These are phyloP conservation scores for Spathaspora gorwiae DNA, from an alignment of 805 yeast species.

Conservation along the genomic window DNA sequence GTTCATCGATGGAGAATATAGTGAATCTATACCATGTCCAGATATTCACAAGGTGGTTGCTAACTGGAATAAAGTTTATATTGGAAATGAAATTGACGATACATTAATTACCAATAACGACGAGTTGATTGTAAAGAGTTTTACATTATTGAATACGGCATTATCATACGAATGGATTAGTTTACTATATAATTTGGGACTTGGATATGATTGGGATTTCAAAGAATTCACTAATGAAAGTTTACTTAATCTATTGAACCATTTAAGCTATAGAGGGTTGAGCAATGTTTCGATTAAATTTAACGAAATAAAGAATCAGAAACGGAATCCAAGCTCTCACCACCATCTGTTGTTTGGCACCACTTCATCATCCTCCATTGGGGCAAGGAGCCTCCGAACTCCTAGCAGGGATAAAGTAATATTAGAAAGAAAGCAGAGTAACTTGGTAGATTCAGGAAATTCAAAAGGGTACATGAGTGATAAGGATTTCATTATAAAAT, in stretches of 20 bases:
- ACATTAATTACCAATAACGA: constrained; percentile 8
- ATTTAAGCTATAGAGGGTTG: constrained; percentile 34
- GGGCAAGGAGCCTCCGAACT: background rate
- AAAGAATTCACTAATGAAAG: constrained; percentile 31
- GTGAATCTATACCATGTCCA: constrained; percentile 39
- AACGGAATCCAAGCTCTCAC: constrained; percentile 2
- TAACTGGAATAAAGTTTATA: constrained; percentile 32
- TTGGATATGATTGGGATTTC: constrained; percentile 47
- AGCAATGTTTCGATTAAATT: constrained; percentile 31
- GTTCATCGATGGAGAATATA: constrained; percentile 47
- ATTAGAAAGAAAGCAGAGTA: background rate
- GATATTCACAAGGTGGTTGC: constrained; percentile 21
- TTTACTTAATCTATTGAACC: constrained; percentile 36
- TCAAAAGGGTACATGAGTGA: constrained; percentile 3
- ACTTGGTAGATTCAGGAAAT: background rate
- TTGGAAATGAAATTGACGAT: constrained; percentile 21
- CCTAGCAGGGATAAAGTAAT: background rate
- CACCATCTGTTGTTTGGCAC: background rate
- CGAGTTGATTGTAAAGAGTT: constrained; percentile 31
- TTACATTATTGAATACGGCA: constrained; percentile 33
- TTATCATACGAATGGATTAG: constrained; percentile 50
- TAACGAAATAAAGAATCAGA: constrained; percentile 21
- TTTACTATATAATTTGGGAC: constrained; percentile 40
- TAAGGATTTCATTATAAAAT: constrained; percentile 11
- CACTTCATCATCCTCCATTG: background rate